These are phyloP conservation scores for Ogataea methylovora DNA, from an alignment of 805 yeast species.

Conservation along the genomic window DNA sequence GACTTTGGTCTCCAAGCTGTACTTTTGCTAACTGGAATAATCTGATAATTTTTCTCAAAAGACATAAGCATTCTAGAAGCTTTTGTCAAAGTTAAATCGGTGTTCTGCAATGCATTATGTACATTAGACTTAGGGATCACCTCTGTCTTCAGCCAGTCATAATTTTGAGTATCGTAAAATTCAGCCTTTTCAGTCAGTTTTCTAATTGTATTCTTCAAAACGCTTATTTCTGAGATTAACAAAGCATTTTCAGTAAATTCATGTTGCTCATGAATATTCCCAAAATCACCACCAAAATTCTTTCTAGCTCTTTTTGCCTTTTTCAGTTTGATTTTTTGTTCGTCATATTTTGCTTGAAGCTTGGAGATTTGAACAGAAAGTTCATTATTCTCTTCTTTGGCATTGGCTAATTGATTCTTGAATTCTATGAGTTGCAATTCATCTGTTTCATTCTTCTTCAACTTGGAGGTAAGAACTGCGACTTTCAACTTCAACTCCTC, in stretches of 20 bases:
- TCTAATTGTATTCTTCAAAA: neutral
- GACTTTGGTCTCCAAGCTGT: too few species aligned
- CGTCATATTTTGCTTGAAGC: conserved; percentile 15
- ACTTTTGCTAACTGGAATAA: too few species aligned
- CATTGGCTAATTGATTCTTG: conserved; percentile 12
- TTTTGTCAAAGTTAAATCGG: too few species aligned
- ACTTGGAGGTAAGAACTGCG: conserved; percentile 35
- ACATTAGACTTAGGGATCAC: too few species aligned
- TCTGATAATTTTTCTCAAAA: neutral
- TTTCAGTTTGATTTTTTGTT: conserved; percentile 19
- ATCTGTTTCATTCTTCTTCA: conserved; percentile 25
- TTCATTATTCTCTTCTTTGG: conserved; percentile 16
- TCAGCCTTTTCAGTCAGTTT: neutral
- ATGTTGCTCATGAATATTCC: conserved; percentile 26
- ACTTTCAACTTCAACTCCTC: conserved; percentile 40
- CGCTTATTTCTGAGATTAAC: neutral
- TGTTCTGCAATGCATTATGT: too few species aligned
- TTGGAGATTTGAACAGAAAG: conserved; percentile 9
- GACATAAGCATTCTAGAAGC: too few species aligned
- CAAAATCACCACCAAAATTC: conserved; percentile 24
- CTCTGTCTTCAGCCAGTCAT: too few species aligned
- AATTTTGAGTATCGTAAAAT: too few species aligned
- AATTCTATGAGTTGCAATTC: conserved; percentile 20
- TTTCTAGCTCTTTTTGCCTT: conserved; percentile 17
- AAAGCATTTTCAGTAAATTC: conserved; percentile 18